Base-by-base conservation (phyloP, 352 stramenopile genomes). In the Lagenidium sp. region DNA sequence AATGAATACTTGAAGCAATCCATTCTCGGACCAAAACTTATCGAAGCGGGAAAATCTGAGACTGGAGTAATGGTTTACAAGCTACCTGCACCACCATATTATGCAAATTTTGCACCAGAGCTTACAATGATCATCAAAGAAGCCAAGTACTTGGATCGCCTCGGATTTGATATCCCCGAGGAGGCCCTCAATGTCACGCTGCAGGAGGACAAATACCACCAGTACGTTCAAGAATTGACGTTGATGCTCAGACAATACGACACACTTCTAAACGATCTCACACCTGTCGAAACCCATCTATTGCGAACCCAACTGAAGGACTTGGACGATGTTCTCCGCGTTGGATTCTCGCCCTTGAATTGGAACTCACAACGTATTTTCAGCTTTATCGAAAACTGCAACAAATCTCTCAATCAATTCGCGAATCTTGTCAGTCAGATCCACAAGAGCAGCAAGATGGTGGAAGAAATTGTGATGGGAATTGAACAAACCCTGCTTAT, bases 341-440 rank as follows among this genome's bases (percentile, higher is more conserved):
- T 88, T 2, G 94, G 94, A 0, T 98, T 98, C 51, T 94, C 89
- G 4, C 91, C 94, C 23, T 63, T 98, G 7, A 98, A 98, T 56
- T 98, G 94, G 94, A 98, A 96, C 47, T 98, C 91, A 3, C 92
- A 98, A 59, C 91, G 94, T 22, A 94, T 98, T n/a, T 49, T 93
- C 18, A 89, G 77, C 28, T 98, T 97, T 55, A 96, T 98, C 30
- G 91, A 98, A 35, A 80, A 85, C 37, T 94, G 83, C 53, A 91
- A 92, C 47, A 95, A 95, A 46, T 79, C 90, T 0, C 56, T 98
- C 3, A 95, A 95, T 41, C 85, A 96, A 50, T 98, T 98, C 54
- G 71, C 75, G 1, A 96, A 94, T 44, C 68, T 97, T 6, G 85
- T 98, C 7, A 85, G 65, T 19, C 90, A 98, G 54, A 92, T 98